phyloP scores from a whole-genome alignment of 306 rosid genomes.

The Nissolia schottii region DNA sequence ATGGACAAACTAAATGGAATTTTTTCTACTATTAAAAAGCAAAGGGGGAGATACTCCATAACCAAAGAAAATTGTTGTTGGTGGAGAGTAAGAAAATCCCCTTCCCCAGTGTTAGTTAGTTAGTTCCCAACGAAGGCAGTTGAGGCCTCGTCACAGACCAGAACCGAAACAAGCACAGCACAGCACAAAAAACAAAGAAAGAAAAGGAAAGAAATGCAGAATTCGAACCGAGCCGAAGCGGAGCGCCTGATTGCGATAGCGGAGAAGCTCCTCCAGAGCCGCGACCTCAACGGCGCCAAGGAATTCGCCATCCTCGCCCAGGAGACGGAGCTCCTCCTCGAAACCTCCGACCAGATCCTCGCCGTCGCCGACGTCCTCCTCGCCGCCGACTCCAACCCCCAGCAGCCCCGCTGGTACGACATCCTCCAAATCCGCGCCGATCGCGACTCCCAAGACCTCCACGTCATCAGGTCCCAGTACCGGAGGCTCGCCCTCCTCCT shows the following conservation, averaged over 20 bases:
- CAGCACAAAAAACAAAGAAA: neutral
- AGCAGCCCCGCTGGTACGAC: conserved; percentile 73
- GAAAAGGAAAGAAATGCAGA: conserved; percentile 7
- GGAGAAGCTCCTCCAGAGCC: conserved; percentile 65
- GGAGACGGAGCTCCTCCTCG: conserved; percentile 81
- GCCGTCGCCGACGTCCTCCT: conserved; percentile 73
- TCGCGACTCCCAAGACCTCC: conserved; percentile 45
- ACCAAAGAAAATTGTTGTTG: too few relatives aligned
- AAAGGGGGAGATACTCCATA: too few relatives aligned
- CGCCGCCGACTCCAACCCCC: conserved; percentile 56
- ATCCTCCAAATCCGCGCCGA: conserved; percentile 65
- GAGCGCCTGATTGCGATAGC: conserved; percentile 76
- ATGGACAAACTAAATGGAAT: too few relatives aligned
- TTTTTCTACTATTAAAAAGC: too few relatives aligned
- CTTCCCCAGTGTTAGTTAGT: too few relatives aligned
- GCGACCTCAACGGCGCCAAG: conserved; percentile 66
- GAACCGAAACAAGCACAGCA: neutral
- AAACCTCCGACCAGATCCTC: conserved; percentile 87
- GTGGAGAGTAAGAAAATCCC: too few relatives aligned
- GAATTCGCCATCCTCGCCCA: conserved; percentile 84
- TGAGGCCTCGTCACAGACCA: neutral
- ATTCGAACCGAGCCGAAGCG: conserved; percentile 58
- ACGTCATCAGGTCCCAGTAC: conserved; percentile 57
- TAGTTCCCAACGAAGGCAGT: too few relatives aligned
- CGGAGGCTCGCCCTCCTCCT: conserved; percentile 77